A percentile compares a stretch with the other conserved stretches of the same genome.
These are phyloP conservation scores for Aspergillus sclerotiicarbonarius DNA, from an alignment of 495 filamentous ascomycete species.

Conservation along the genomic window DNA sequence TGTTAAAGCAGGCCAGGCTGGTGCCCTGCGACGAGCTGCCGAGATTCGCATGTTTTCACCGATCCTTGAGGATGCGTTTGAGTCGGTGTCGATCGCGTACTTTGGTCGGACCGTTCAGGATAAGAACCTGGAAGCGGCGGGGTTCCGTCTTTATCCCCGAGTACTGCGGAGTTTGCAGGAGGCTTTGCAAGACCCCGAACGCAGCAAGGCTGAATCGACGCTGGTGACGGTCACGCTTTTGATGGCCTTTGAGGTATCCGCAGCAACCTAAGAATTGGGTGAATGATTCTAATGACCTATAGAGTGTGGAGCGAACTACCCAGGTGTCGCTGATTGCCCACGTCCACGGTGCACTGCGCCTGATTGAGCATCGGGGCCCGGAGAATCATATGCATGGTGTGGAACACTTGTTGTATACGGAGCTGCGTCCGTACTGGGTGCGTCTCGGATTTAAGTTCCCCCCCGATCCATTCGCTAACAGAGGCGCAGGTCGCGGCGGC, in stretches of 20 bases:
- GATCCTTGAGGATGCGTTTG: slow-evolving; percentile 40
- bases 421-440: slow-evolving; percentile 48
- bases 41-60: slow-evolving; percentile 46
- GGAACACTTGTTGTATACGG: slow-evolving; percentile 43
- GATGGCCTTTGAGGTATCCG: slow-evolving; percentile 42
- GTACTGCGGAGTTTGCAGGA: slow-evolving; percentile 41
- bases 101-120: slow-evolving; percentile 41
- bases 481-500: slow-evolving; percentile 35
- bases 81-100: slow-evolving; percentile 43
- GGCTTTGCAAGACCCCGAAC: slow-evolving; percentile 39
- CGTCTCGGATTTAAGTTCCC: not conserved
- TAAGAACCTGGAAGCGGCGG: slow-evolving; percentile 36
- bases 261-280: not conserved
- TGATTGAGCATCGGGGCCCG: slow-evolving; percentile 46
- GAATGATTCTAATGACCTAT: slow-evolving; percentile 15
- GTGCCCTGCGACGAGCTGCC: slow-evolving; percentile 41
- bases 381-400: slow-evolving; percentile 47
- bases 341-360: slow-evolving; percentile 39
- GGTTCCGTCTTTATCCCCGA: slow-evolving; percentile 38
- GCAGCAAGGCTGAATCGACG: slow-evolving; percentile 43
- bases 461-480: not conserved
- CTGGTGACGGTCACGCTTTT: slow-evolving; percentile 43
- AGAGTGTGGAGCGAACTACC: slow-evolving; percentile 45
- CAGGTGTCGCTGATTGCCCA: slow-evolving; percentile 36
- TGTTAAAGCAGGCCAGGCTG: slow-evolving; percentile 38